Evolutionary conservation across 768 basidiomycete species (phyloP).

Genomic region (Russula brevipes): DNA sequence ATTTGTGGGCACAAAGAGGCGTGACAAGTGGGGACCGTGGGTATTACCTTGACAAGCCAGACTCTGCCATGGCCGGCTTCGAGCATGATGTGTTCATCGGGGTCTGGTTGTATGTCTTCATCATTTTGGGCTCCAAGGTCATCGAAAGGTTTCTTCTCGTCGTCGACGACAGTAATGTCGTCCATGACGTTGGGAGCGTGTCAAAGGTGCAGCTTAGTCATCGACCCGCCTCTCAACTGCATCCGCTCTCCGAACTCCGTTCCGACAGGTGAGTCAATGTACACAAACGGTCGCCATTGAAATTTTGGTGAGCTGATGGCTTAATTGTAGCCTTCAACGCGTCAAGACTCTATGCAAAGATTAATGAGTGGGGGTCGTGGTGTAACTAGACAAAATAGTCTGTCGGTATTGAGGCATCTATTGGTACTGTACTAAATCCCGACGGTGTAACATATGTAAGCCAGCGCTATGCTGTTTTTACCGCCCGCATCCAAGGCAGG

Average conservation of each 20-base stretch:
- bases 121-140: constrained; percentile 43
- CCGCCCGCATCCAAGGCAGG: constrained; percentile 21
- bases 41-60: constrained; percentile 78
- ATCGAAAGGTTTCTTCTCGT: constrained; percentile 73
- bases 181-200: constrained; percentile 25
- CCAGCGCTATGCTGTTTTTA: constrained; percentile 1
- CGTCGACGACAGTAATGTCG: constrained; percentile 35
- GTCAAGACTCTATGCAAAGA: neutral
- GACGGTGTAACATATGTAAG: constrained; percentile 26
- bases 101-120: constrained; percentile 67
- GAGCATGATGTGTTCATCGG: constrained; percentile 77
- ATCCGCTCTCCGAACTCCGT: neutral
- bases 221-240: neutral
- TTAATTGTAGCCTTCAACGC: neutral
- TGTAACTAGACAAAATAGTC: neutral
- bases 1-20: neutral
- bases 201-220: neutral
- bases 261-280: neutral
- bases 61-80: constrained; percentile 69
- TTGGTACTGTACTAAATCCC: constrained; percentile 31
- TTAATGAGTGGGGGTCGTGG: constrained; percentile 13
- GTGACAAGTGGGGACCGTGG: constrained; percentile 1
- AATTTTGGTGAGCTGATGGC: neutral
- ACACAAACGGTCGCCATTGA: no score
- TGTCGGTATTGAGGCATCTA: constrained; percentile 31